A percentile compares a stretch with the other conserved stretches of the same genome.
phyloP scores from a whole-genome alignment of 257 asterid species.

The Solanum lycopersicoides region DNA sequence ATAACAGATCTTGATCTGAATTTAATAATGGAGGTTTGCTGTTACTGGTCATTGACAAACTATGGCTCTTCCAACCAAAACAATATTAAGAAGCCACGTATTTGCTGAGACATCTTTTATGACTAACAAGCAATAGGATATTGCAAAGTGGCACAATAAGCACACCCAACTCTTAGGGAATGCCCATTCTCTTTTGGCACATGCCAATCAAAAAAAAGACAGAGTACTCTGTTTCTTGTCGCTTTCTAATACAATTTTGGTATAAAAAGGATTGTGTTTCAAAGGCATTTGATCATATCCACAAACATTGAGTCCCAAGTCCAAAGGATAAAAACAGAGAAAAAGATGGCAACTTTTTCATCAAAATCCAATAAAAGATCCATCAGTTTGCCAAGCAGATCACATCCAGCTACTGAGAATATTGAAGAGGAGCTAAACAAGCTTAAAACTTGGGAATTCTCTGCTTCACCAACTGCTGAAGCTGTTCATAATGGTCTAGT shows the following conservation, averaged over 20 bases:
- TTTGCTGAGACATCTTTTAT: background rate
- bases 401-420: slow-evolving; percentile 17
- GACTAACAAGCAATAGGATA: background rate
- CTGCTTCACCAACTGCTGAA: background rate
- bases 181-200: slow-evolving; percentile 5
- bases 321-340: background rate
- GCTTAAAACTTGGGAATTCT: slow-evolving; percentile 1
- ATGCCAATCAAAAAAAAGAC: background rate
- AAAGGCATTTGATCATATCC: background rate
- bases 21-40: background rate
- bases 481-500: background rate
- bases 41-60: background rate
- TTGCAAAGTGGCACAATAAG: background rate
- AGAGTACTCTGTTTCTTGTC: slow-evolving; percentile 4
- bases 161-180: background rate
- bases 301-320: background rate
- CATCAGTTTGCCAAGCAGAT: slow-evolving; percentile 22
- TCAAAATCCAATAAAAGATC: slow-evolving; percentile 14
- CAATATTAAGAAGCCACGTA: slow-evolving; percentile 7
- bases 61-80: slow-evolving; percentile 9
- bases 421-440: slow-evolving; percentile 20
- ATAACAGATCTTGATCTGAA: background rate
- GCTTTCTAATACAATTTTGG: background rate
- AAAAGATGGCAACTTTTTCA: slow-evolving; percentile 12
- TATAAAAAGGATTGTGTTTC: background rate